Evolutionary conservation across 306 rosid species (phyloP).

Genomic region (Pueraria montana): DNA sequence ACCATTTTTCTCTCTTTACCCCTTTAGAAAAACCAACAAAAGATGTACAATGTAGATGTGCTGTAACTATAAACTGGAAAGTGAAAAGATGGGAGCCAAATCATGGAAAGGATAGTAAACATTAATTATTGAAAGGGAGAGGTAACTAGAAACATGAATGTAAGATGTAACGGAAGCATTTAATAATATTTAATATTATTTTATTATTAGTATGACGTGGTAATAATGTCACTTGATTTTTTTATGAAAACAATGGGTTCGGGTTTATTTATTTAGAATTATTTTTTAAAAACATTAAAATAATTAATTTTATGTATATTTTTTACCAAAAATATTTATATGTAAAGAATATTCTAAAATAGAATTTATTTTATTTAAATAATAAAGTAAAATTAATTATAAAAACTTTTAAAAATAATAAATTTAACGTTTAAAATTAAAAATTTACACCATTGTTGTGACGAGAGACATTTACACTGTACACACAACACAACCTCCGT

Average conservation of each 20-base stretch:
- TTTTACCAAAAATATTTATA: neutral
- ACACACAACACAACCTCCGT: neutral
- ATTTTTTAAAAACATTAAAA: neutral
- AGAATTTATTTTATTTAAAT: neutral
- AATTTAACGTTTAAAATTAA: neutral
- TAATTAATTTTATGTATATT: neutral
- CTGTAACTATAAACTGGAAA: neutral
- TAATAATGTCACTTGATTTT: neutral
- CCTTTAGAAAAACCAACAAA: neutral
- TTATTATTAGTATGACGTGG: neutral
- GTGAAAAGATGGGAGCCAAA: neutral
- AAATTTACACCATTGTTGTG: too few relatives aligned
- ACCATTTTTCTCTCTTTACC: neutral
- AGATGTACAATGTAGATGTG: neutral
- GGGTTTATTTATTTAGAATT: neutral
- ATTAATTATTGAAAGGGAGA: neutral
- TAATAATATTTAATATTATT: neutral
- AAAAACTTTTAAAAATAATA: neutral
- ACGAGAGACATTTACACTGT: neutral
- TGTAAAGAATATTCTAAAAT: neutral
- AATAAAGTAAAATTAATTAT: neutral
- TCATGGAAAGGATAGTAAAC: neutral
- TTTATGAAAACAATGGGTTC: neutral
- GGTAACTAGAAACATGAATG: neutral
- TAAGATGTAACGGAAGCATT: neutral